phyloP scores from a whole-genome alignment of 2,329 filamentous ascomycete species.

The Claviceps pusilla region DNA sequence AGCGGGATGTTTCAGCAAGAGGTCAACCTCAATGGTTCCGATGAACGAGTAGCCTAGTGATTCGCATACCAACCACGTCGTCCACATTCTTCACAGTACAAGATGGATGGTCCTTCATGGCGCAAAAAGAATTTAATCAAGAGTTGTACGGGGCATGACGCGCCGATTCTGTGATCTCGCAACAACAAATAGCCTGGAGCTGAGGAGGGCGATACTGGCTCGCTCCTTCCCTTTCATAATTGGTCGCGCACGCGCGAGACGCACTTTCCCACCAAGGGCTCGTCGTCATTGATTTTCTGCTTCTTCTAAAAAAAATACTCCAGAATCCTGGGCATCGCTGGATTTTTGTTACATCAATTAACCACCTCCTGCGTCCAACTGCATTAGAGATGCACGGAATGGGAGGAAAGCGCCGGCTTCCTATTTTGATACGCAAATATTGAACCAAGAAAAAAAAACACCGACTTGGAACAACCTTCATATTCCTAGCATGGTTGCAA shows the following conservation, averaged over 20 bases:
- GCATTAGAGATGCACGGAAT: background rate
- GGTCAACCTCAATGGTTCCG: background rate
- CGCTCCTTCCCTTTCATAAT: background rate
- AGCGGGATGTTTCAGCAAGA: background rate
- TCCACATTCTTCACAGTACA: background rate
- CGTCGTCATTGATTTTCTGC: background rate
- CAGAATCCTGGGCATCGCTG: background rate
- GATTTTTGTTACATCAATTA: background rate
- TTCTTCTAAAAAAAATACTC: background rate
- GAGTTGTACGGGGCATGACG: too few species aligned
- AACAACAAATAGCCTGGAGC: background rate
- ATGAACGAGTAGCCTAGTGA: background rate
- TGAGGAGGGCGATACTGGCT: background rate
- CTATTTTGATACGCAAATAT: background rate
- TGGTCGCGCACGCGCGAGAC: background rate
- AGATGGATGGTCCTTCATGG: background rate
- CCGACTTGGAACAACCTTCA: background rate
- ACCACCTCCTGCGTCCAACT: background rate
- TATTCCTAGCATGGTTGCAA: background rate
- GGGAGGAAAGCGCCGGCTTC: background rate
- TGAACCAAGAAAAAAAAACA: background rate
- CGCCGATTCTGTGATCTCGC: background rate
- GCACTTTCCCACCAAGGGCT: background rate
- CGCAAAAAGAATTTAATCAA: background rate
- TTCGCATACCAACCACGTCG: slow-evolving; percentile 1